phyloP scores from a whole-genome alignment of 2,329 filamentous ascomycete species.

The Plectosphaerella sp. region DNA sequence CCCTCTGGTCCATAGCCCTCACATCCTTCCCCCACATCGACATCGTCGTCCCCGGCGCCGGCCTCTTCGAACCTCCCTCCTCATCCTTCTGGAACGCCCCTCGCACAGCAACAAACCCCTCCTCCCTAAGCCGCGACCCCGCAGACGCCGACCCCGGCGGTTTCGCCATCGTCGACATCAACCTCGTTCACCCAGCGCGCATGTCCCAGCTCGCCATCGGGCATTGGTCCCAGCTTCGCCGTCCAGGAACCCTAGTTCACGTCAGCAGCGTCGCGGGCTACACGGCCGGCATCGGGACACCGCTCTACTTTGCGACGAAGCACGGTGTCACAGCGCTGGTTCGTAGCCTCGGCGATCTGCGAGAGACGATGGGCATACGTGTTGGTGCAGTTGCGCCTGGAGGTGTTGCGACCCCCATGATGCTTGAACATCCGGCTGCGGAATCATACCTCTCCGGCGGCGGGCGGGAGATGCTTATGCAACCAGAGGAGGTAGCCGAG shows the following conservation, averaged over 20 bases:
- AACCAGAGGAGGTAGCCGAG: constrained; percentile 23
- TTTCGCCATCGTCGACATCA: constrained; percentile 30
- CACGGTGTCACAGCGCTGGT: constrained; percentile 31
- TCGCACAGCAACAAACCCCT: constrained; percentile 19
- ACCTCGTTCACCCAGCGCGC: constrained; percentile 30
- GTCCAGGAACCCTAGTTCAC: constrained; percentile 23
- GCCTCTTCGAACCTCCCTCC: constrained; percentile 30
- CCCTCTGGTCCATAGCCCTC: constrained; percentile 23
- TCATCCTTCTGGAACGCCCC: constrained; percentile 31
- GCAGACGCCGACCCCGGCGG: constrained; percentile 23
- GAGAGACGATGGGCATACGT: constrained; percentile 25
- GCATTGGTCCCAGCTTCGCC: constrained; percentile 26
- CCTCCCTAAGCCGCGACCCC: constrained; percentile 18
- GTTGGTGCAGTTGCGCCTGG: constrained; percentile 27
- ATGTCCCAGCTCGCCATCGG: constrained; percentile 31
- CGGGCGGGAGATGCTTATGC: constrained; percentile 18
- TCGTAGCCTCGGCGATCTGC: constrained; percentile 20
- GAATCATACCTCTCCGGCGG: constrained; percentile 17
- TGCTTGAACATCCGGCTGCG: constrained; percentile 25
- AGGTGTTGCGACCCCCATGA: constrained; percentile 26
- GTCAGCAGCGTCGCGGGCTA: constrained; percentile 30
- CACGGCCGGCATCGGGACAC: constrained; percentile 20
- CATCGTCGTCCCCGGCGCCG: constrained; percentile 31
- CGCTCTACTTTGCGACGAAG: constrained; percentile 32
- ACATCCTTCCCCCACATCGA: constrained; percentile 23